phyloP scores from a whole-genome alignment of 1,284 basidiomycete species.

The Cryptococcus floricola region DNA sequence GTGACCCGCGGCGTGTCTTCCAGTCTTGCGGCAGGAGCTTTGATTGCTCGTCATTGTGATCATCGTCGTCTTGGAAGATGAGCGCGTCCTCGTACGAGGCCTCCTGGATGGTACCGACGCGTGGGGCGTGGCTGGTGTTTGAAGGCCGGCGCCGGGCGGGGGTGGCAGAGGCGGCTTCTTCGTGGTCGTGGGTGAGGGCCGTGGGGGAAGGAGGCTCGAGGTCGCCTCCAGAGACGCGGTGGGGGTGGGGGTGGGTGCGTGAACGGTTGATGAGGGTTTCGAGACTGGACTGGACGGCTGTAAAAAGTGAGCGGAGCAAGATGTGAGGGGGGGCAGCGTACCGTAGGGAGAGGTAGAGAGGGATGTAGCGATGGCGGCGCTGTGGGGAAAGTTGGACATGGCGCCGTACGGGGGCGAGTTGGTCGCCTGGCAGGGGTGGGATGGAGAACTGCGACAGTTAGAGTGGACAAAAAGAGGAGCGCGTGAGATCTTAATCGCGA shows the following conservation, averaged over 20 bases:
- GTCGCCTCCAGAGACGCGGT: conserved; percentile 16
- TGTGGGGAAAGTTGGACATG: conserved; percentile 40
- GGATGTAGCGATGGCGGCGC: conserved; percentile 32
- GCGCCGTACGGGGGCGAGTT: neutral
- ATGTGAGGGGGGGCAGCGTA: conserved; percentile 14
- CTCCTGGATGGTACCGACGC: conserved; percentile 31
- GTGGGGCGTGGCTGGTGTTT: conserved; percentile 3
- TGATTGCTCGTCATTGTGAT: conserved; percentile 6
- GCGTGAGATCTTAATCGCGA: neutral
- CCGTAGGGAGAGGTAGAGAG: conserved; percentile 44
- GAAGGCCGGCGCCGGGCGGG: neutral
- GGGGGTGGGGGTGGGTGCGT: conserved; percentile 26
- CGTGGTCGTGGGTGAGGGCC: neutral
- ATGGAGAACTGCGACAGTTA: neutral
- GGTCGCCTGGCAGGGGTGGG: too few species aligned
- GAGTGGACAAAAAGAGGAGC: neutral
- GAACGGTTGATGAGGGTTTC: conserved; percentile 44
- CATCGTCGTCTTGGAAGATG: conserved; percentile 31
- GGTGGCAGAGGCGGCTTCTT: neutral
- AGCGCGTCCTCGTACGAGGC: conserved; percentile 29
- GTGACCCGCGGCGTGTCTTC: conserved; percentile 8
- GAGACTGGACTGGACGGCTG: conserved; percentile 45
- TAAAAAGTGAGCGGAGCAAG: neutral
- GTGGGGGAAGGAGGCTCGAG: neutral
- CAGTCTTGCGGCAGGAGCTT: conserved; percentile 10